phyloP scores from a whole-genome alignment of 768 basidiomycete genomes.

The Hirschioporus abietinus region DNA sequence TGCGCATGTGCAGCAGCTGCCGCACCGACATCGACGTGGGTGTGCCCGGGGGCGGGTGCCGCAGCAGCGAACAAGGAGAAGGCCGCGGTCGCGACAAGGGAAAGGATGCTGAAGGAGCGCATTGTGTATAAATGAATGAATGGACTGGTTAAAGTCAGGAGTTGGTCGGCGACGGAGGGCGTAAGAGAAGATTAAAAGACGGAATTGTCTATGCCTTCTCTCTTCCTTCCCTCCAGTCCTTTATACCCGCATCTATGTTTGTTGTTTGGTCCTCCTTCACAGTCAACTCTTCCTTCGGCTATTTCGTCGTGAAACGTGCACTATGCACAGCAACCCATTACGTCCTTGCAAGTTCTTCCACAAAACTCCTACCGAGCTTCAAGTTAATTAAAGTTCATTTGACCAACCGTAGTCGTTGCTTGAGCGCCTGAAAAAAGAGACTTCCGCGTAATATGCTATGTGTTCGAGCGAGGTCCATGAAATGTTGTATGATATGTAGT shows the following conservation, averaged over 20 bases:
- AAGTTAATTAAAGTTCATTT: neutral
- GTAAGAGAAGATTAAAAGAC: neutral
- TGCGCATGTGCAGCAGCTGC: neutral
- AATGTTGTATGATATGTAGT: too few relatives aligned
- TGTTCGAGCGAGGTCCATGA: neutral
- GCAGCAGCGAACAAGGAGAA: neutral
- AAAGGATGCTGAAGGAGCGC: neutral
- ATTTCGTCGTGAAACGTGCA: too few relatives aligned
- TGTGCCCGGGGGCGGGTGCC: neutral
- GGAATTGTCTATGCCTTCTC: neutral
- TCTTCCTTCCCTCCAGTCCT: neutral
- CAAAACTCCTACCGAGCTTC: neutral
- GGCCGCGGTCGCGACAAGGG: neutral
- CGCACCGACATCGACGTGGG: neutral
- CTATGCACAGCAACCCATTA: neutral
- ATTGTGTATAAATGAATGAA: neutral
- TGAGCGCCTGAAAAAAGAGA: neutral
- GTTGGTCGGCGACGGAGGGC: neutral
- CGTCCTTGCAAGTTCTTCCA: neutral
- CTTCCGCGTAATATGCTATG: neutral
- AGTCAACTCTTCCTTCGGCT: too few relatives aligned
- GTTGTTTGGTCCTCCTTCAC: neutral
- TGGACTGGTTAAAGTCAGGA: neutral
- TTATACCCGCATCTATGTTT: neutral
- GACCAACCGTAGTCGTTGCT: neutral